A percentile compares a stretch with the other conserved stretches of the same genome.
Evolutionary conservation across 2,329 filamentous ascomycete species (phyloP).

Genomic region (Alternaria arborescens): DNA sequence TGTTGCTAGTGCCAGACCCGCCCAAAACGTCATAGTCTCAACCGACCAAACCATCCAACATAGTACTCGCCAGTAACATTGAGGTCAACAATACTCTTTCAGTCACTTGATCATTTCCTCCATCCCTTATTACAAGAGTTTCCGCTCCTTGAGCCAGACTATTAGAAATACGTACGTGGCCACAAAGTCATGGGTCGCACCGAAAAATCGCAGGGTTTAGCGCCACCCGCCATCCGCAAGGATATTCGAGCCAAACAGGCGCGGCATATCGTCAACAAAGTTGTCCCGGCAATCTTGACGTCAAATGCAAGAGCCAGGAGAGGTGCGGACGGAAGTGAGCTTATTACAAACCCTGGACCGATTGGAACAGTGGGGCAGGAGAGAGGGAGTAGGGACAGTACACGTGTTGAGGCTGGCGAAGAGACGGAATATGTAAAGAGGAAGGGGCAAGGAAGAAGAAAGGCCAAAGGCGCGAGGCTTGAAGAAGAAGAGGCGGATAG

Average conservation of each 20-base stretch:
- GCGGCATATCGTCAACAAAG: slow-evolving; percentile 66
- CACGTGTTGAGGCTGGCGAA: slow-evolving; percentile 7
- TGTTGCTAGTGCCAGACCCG: slow-evolving; percentile 5
- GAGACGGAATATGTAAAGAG: slow-evolving; percentile 41
- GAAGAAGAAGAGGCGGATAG: slow-evolving; percentile 14
- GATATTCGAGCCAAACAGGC: slow-evolving; percentile 62
- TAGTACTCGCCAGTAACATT: slow-evolving; percentile 17
- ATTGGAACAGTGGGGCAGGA: slow-evolving; percentile 1
- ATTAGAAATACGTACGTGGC: neutral
- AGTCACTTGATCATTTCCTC: neutral
- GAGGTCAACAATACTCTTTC: neutral
- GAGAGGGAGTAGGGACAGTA: neutral
- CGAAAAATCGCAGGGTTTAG: slow-evolving; percentile 48
- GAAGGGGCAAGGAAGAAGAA: slow-evolving; percentile 46
- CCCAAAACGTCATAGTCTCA: slow-evolving; percentile 14
- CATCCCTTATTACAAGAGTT: neutral
- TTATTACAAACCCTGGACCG: slow-evolving; percentile 54
- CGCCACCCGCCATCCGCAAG: slow-evolving; percentile 49
- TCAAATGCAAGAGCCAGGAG: slow-evolving; percentile 64
- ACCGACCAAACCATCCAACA: slow-evolving; percentile 14
- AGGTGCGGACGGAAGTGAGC: slow-evolving; percentile 62
- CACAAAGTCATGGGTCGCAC: slow-evolving; percentile 46
- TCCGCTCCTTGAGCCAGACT: neutral
- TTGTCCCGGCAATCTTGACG: slow-evolving; percentile 65
- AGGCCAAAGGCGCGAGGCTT: slow-evolving; percentile 25